Conservation (phyloP, 768 basidiomycete genomes). For the Termitomyces sp. region DNA sequence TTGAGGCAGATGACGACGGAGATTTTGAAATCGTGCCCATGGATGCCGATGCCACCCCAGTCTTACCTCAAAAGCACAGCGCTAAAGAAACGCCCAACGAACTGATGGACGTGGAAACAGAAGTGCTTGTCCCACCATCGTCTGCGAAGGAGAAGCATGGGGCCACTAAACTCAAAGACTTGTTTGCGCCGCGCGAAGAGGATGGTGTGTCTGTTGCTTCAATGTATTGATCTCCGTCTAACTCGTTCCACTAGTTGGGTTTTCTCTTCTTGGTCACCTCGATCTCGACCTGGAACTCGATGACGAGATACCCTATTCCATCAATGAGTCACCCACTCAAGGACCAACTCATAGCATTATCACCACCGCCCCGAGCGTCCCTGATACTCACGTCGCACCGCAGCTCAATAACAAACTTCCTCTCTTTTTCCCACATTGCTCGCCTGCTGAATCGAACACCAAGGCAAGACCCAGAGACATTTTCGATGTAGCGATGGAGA, state of each 20-base stretch:
- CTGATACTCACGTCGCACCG: constrained; percentile 16
- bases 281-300: constrained; percentile 46
- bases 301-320: constrained; percentile 15
- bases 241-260: constrained; percentile 38
- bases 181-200: constrained; percentile 68
- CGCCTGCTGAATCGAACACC: constrained; percentile 17
- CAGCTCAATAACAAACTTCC: constrained; percentile 49
- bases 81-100: constrained; percentile 12
- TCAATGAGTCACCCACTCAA: constrained; percentile 7
- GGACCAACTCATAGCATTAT: constrained; percentile 15
- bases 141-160: constrained; percentile 8
- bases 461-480: constrained; percentile 39
- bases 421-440: constrained; percentile 56
- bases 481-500: constrained; percentile 43
- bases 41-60: not conserved
- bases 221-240: not conserved
- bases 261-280: constrained; percentile 73
- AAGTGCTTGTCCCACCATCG: constrained; percentile 2
- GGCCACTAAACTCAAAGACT: constrained; percentile 52
- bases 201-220: constrained; percentile 42
- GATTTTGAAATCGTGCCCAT: constrained; percentile 13
- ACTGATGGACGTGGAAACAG: constrained; percentile 11
- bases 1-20: constrained; percentile 20
- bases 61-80: constrained; percentile 2
- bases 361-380: constrained; percentile 8